Evolutionary conservation across 73 alveolate species (phyloP), one percentile per base, ranked within the genome.

Genomic region (Paramecium tetraurelia): DNA sequence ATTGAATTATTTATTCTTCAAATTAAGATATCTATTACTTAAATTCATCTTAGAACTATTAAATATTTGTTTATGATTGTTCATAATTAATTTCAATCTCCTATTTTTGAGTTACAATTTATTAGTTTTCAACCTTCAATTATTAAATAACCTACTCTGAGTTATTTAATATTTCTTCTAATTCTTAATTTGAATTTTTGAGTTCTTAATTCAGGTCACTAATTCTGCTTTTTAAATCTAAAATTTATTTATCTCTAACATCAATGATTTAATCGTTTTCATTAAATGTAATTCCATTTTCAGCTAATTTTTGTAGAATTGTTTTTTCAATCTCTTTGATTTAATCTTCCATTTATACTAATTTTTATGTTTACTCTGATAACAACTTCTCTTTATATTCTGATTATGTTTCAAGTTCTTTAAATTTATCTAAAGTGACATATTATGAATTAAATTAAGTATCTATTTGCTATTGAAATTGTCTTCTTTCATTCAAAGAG

Each of bases 321-420:
- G 8, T 6, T 33, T 63, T 63, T 63, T 63, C 84, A 31, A 33
- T 27, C 12, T 63, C 84, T 27, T 63, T 63, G 10, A 63, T 63
- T 63, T 27, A 27, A 11, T 72, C 86, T 33, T 72, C 86, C 86
- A 72, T 72, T 33, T 1, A 4, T 2, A 72, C 86, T 72, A 72
- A 16, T 40, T 72, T 72, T 72, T 20, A 33, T 72, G 86, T 72
- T 43, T 72, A 72, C n/a, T 72, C 86, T n/a, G 59, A 36, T 72
- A 72, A 72, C 59, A 72, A 72, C 20, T 72, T 12, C 10, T 72
- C 86, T 43, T 72, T 72, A 36, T 72, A 72, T 21, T 72, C 59
- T 36, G 86, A 72, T 43, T 72, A 35, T 6, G 21, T 40, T 72
- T 72, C 86, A 14, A 72, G 40, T 16, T 40, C 36, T 18, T 72